A percentile compares a stretch with the other conserved stretches of the same genome.
Conservation (phyloP, 192 early-diverging fungal genomes). For the Gamsiella multidivaricata region DNA sequence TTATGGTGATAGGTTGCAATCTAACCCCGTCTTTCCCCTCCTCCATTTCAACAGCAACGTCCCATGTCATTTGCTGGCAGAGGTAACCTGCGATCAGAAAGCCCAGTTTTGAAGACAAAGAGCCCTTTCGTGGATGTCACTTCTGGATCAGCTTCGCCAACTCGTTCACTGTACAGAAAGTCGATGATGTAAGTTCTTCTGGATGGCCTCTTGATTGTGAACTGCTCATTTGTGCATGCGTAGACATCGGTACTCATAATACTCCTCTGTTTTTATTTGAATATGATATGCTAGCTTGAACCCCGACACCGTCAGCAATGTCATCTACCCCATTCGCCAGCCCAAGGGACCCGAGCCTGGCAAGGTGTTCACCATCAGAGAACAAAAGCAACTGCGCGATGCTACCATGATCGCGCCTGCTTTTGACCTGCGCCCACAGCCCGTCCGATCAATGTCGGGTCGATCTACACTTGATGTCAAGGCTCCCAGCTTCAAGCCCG, state of each 20-base stretch:
- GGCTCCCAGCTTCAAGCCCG: constrained; percentile 34
- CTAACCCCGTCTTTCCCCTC: not conserved
- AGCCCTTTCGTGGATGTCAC: constrained; percentile 16
- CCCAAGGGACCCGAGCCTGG: constrained; percentile 78
- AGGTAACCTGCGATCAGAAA: constrained; percentile 36
- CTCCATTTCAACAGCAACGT: constrained; percentile 26
- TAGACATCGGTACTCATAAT: too few species aligned
- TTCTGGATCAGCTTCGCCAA: constrained; percentile 56
- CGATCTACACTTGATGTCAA: constrained; percentile 30
- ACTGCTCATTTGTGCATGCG: not conserved
- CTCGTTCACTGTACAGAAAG: constrained; percentile 64
- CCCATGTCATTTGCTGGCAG: constrained; percentile 51
- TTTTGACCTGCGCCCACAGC: constrained; percentile 26
- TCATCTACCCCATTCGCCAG: constrained; percentile 79
- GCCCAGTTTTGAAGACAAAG: constrained; percentile 35
- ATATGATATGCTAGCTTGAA: constrained; percentile 57
- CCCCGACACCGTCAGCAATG: constrained; percentile 51
- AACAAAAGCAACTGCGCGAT: constrained; percentile 46
- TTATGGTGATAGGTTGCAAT: not conserved
- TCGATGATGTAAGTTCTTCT: constrained; percentile 51
- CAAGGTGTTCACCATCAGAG: constrained; percentile 76
- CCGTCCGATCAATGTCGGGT: constrained; percentile 19
- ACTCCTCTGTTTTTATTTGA: too few species aligned
- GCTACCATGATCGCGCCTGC: constrained; percentile 48
- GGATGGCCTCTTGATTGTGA: not conserved